These are phyloP conservation scores for Parafenestella ontariensis DNA, from an alignment of 2,329 filamentous ascomycete species.

Conservation along the genomic window DNA sequence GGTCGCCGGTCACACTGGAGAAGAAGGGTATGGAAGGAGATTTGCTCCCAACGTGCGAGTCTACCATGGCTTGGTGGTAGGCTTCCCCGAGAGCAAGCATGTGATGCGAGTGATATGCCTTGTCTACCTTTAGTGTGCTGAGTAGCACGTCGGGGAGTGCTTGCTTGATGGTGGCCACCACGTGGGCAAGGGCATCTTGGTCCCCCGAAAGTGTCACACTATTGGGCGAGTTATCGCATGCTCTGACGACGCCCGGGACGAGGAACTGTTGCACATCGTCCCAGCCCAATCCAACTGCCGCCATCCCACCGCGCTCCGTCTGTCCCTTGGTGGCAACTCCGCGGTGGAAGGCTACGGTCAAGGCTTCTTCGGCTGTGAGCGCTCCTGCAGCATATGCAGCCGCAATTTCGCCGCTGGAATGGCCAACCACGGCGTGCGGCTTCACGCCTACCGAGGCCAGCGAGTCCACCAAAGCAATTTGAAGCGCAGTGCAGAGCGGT, in stretches of 20 bases:
- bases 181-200: constrained; percentile 5
- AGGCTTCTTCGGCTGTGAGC: constrained; percentile 24
- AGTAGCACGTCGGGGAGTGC: constrained; percentile 33
- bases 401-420: constrained; percentile 53
- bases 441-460: constrained; percentile 10
- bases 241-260: constrained; percentile 1
- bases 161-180: constrained; percentile 6
- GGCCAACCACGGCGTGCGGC: constrained; percentile 39
- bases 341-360: constrained; percentile 23
- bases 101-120: constrained; percentile 40
- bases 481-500: constrained; percentile 31
- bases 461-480: constrained; percentile 26
- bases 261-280: constrained; percentile 2
- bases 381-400: constrained; percentile 47
- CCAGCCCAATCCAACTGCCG: constrained; percentile 13
- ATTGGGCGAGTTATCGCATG: constrained; percentile 24
- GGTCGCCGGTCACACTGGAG: constrained; percentile 14
- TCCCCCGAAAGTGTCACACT: constrained; percentile 36
- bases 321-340: constrained; percentile 8
- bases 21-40: constrained; percentile 7
- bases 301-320: constrained; percentile 16
- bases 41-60: neutral
- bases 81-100: constrained; percentile 21
- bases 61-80: constrained; percentile 7
- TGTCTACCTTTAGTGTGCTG: constrained; percentile 24